Conservation (phyloP, 305 asterid species). For the Petunia hybrid region DNA sequence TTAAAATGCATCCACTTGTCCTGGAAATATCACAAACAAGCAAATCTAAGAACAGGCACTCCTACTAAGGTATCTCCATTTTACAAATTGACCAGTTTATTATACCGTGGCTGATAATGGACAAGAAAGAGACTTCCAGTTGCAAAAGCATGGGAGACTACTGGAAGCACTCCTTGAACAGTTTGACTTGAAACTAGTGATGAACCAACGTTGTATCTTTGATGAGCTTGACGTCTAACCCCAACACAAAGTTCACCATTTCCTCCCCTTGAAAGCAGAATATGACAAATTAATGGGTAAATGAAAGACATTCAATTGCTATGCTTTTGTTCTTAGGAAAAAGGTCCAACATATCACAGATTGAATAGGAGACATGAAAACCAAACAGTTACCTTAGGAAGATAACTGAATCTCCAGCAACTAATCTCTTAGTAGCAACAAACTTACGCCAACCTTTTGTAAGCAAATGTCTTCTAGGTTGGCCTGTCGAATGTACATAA, state of each 20-base stretch:
- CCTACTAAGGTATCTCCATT: background rate
- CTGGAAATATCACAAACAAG: constrained; percentile 28
- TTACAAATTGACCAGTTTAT: background rate
- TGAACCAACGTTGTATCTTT: background rate
- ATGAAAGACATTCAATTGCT: background rate
- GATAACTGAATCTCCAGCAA: constrained; percentile 90
- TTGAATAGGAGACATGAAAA: background rate
- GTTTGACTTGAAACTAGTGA: constrained; percentile 28
- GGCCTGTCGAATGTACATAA: constrained; percentile 55
- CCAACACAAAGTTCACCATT: constrained; percentile 37
- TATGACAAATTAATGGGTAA: background rate
- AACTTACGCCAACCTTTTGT: constrained; percentile 98
- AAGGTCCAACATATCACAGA: background rate
- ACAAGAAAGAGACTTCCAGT: constrained; percentile 22
- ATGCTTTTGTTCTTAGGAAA: constrained; percentile 5
- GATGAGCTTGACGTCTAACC: constrained; percentile 32
- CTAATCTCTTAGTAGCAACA: constrained; percentile 85
- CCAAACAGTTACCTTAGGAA: constrained; percentile 68
- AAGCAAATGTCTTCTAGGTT: constrained; percentile 93
- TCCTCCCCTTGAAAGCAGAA: constrained; percentile 33
- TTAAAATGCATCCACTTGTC: constrained; percentile 31
- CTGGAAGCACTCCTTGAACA: constrained; percentile 29
- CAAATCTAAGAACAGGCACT: background rate
- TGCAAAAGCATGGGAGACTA: constrained; percentile 19
- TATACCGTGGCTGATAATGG: constrained; percentile 30